These are phyloP conservation scores for Metschnikowia anglica DNA, from an alignment of 805 yeast species.

Conservation along the genomic window DNA sequence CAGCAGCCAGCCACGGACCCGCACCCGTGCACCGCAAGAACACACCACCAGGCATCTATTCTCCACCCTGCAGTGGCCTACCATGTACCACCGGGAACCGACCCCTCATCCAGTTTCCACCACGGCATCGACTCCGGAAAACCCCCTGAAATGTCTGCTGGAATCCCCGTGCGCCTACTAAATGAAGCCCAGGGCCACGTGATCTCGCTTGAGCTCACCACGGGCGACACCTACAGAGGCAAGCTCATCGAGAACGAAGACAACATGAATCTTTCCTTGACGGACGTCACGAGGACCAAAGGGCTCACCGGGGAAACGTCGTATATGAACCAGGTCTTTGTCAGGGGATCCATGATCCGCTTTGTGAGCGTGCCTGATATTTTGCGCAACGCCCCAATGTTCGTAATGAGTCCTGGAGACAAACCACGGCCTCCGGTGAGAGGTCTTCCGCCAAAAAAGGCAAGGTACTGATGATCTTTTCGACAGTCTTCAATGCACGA, in stretches of 20 bases:
- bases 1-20: too few species aligned
- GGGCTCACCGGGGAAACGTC: slow-evolving; percentile 64
- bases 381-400: slow-evolving; percentile 84
- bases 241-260: slow-evolving; percentile 85
- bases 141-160: slow-evolving; percentile 50
- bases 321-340: slow-evolving; percentile 79
- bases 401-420: slow-evolving; percentile 54
- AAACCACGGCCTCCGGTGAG: slow-evolving; percentile 73
- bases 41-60: too few species aligned
- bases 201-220: slow-evolving; percentile 74
- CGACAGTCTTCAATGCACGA: too few species aligned
- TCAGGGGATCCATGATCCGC: slow-evolving; percentile 87
- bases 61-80: too few species aligned
- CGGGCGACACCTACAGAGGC: slow-evolving; percentile 88
- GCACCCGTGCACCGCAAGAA: too few species aligned
- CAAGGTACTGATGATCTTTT: slow-evolving; percentile 2
- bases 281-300: slow-evolving; percentile 77
- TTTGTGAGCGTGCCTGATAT: slow-evolving; percentile 87
- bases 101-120: background rate
- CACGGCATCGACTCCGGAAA: background rate
- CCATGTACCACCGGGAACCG: too few species aligned
- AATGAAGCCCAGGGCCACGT: slow-evolving; percentile 89
- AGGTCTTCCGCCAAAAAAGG: slow-evolving; percentile 40
- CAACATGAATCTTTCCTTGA: slow-evolving; percentile 86
- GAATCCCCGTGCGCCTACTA: slow-evolving; percentile 81